These are phyloP conservation scores for Schwanniomyces vanrijiae DNA, from an alignment of 805 yeast species.

Conservation along the genomic window DNA sequence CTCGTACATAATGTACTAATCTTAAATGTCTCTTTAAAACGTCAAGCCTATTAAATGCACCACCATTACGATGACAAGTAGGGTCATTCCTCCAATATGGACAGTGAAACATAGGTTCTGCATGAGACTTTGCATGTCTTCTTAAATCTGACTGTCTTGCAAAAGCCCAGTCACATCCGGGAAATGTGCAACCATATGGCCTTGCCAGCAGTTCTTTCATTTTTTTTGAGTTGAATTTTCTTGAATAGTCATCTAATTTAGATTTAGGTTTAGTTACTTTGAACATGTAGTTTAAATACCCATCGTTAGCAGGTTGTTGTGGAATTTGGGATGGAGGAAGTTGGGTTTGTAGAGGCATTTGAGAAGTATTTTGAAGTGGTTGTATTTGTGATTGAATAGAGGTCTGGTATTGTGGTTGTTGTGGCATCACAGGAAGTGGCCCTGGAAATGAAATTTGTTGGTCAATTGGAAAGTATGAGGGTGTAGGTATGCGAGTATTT, in stretches of 20 bases:
- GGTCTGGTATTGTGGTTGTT: neutral
- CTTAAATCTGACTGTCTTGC: slow-evolving; percentile 67
- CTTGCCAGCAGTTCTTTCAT: slow-evolving; percentile 15
- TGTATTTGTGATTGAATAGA: neutral
- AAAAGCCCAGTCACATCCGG: slow-evolving; percentile 67
- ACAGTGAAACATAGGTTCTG: slow-evolving; percentile 65
- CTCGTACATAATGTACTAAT: slow-evolving; percentile 65
- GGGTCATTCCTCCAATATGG: slow-evolving; percentile 71
- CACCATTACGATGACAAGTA: slow-evolving; percentile 74
- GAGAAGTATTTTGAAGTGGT: neutral
- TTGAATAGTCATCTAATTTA: slow-evolving; percentile 6
- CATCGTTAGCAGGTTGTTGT: slow-evolving; percentile 5
- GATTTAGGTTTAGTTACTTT: slow-evolving; percentile 13
- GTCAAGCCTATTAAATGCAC: slow-evolving; percentile 71
- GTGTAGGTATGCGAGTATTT: slow-evolving; percentile 5
- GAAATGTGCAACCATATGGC: slow-evolving; percentile 40
- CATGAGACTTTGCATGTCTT: slow-evolving; percentile 66
- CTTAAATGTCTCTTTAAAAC: slow-evolving; percentile 72
- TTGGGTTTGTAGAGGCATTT: neutral
- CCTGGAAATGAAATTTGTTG: neutral
- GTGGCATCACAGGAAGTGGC: slow-evolving; percentile 1
- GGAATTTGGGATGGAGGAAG: slow-evolving; percentile 1
- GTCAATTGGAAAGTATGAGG: slow-evolving; percentile 2
- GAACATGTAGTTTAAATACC: slow-evolving; percentile 4
- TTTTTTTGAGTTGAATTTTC: slow-evolving; percentile 8